Percentiles rank a stretch among this genome's conserved stretches.
Evolutionary conservation across 306 rosid genomes (phyloP).

Genomic region (Vigna hirtella): DNA sequence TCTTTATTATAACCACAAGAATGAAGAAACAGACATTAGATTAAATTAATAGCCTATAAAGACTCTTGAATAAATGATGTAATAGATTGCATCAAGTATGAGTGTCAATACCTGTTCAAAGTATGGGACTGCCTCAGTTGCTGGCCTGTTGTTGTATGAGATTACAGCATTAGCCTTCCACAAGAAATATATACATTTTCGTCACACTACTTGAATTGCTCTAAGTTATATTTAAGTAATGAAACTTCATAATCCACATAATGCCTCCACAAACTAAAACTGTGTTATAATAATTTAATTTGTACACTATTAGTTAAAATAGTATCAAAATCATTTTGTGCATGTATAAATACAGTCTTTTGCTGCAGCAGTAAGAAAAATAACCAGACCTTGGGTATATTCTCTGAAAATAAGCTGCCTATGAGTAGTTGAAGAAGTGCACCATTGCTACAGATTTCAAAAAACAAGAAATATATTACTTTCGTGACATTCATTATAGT

Average conservation of each 20-base stretch:
- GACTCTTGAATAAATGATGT: conserved; percentile 2
- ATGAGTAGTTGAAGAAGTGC: conserved; percentile 62
- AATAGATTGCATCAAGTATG: conserved; percentile 10
- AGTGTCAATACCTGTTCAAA: conserved; percentile 82
- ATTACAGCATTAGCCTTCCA: conserved; percentile 93
- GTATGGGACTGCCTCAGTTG: conserved; percentile 96
- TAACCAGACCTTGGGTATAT: conserved; percentile 62
- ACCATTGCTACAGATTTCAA: conserved; percentile 51
- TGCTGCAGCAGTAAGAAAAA: conserved; percentile 31
- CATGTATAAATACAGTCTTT: conserved; percentile 1
- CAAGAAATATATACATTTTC: conserved; percentile 52
- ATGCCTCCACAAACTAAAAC: conserved; percentile 38
- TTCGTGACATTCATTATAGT: conserved; percentile 22
- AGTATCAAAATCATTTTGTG: conserved; percentile 20
- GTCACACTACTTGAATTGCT: conserved; percentile 55
- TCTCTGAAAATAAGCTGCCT: conserved; percentile 62
- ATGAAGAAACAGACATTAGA: conserved; percentile 6
- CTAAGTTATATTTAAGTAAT: conserved; percentile 39
- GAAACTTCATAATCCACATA: conserved; percentile 35
- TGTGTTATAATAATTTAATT: background rate
- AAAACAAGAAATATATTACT: conserved; percentile 25
- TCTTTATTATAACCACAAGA: conserved; percentile 17
- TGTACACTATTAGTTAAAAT: conserved; percentile 4
- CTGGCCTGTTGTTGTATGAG: conserved; percentile 93
- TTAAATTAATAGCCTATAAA: conserved; percentile 12